Percentiles rank a stretch among this genome's conserved stretches.
These are phyloP conservation scores for Paraphoma sp. DNA, from an alignment of 2,329 filamentous ascomycete species.

Conservation along the genomic window DNA sequence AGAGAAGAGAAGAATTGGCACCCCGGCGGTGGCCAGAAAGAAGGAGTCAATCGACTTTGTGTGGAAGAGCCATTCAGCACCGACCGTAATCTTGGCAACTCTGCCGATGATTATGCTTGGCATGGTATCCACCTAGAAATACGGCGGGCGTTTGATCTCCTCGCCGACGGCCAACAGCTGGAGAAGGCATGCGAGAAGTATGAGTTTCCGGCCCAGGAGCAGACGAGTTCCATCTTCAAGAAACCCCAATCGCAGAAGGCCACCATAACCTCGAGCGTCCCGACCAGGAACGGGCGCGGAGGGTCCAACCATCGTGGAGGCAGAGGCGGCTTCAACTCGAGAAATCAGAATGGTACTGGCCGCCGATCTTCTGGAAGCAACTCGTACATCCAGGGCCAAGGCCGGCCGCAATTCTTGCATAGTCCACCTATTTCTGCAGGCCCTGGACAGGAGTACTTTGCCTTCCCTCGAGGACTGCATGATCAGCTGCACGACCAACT, in stretches of 20 bases:
- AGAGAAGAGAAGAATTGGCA: slow-evolving; percentile 92
- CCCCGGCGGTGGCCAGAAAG: slow-evolving; percentile 58
- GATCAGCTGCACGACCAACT: slow-evolving; percentile 57
- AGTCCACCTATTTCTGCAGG: slow-evolving; percentile 51
- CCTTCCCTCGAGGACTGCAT: slow-evolving; percentile 46
- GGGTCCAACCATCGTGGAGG: slow-evolving; percentile 54
- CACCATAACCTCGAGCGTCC: slow-evolving; percentile 58
- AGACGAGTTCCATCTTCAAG: slow-evolving; percentile 63
- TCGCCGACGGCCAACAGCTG: slow-evolving; percentile 76
- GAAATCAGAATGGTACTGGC: slow-evolving; percentile 52
- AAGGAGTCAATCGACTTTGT: slow-evolving; percentile 75
- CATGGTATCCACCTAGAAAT: slow-evolving; percentile 89
- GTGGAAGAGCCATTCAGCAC: slow-evolving; percentile 97
- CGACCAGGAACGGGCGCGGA: slow-evolving; percentile 57
- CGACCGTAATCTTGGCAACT: slow-evolving; percentile 89
- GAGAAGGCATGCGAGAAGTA: slow-evolving; percentile 87
- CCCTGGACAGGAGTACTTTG: slow-evolving; percentile 53
- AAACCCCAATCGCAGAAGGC: slow-evolving; percentile 60
- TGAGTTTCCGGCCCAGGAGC: slow-evolving; percentile 80
- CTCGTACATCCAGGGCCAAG: slow-evolving; percentile 51
- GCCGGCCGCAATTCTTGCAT: slow-evolving; percentile 47
- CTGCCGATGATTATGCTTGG: slow-evolving; percentile 93
- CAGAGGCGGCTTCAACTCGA: slow-evolving; percentile 55
- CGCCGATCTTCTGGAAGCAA: slow-evolving; percentile 66
- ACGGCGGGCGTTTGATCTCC: slow-evolving; percentile 82